Evolutionary conservation across 495 filamentous ascomycete species (phyloP).

Genomic region (Zalerion maritima): DNA sequence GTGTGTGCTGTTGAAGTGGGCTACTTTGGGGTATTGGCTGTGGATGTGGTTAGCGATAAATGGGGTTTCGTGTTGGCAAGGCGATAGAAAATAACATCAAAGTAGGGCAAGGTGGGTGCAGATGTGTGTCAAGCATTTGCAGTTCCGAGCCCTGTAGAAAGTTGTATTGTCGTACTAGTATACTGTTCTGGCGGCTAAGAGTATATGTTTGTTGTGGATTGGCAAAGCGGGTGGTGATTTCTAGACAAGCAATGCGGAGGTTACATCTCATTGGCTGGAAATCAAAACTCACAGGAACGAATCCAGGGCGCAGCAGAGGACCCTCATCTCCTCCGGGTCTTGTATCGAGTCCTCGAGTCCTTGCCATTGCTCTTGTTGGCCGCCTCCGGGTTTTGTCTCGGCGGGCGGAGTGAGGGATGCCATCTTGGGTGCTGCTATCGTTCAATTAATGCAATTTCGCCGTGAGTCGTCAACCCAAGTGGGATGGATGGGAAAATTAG

Average conservation of each 20-base stretch:
- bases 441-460: too few species aligned
- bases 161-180: constrained; percentile 5
- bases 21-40: constrained; percentile 69
- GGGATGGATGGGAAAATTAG: too few species aligned
- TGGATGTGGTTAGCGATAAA: constrained; percentile 1
- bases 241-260: constrained; percentile 1
- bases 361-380: constrained; percentile 31
- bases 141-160: constrained; percentile 6
- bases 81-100: constrained; percentile 1
- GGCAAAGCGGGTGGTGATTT: background rate
- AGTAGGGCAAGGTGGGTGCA: background rate
- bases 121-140: constrained; percentile 1
- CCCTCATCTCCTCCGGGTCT: constrained; percentile 60
- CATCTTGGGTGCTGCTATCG: constrained; percentile 13
- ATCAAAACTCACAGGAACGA: constrained; percentile 61
- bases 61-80: background rate
- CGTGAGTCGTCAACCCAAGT: too few species aligned
- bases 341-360: constrained; percentile 46
- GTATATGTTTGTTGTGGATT: background rate
- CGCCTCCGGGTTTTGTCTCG: constrained; percentile 13
- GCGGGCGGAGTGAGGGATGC: constrained; percentile 6
- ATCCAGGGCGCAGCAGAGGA: constrained; percentile 64
- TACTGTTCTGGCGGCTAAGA: too few species aligned
- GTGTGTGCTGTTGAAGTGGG: constrained; percentile 81
- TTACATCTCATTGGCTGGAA: constrained; percentile 5